Evolutionary conservation across 129 eudicot genomes (phyloP).

Genomic region (Artemisia argyi): DNA sequence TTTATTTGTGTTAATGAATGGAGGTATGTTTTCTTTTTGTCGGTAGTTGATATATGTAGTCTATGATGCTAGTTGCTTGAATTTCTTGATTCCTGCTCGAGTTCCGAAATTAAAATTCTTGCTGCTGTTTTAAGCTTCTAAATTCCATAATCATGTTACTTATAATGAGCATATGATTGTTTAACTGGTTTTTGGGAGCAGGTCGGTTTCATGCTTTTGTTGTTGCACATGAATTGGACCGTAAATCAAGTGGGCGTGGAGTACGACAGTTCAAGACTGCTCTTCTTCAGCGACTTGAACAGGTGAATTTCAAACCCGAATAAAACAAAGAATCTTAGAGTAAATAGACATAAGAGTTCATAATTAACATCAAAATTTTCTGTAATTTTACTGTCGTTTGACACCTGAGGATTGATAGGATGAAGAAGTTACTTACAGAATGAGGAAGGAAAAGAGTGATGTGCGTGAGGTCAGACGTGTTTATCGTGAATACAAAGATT

Average conservation of each 20-base stretch:
- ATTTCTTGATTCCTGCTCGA: conserved; percentile 17
- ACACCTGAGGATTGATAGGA: conserved; percentile 50
- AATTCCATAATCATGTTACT: not conserved
- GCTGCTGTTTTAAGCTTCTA: conserved; percentile 15
- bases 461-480: conserved; percentile 92
- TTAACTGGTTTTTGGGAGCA: conserved; percentile 36
- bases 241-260: conserved; percentile 89
- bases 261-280: conserved; percentile 95
- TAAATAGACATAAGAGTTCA: not conserved
- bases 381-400: conserved; percentile 4
- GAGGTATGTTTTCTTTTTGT: not conserved
- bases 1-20: not conserved
- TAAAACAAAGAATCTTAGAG: not conserved
- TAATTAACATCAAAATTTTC: not conserved
- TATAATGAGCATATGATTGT: conserved; percentile 1
- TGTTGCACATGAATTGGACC: conserved; percentile 89
- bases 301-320: conserved; percentile 41
- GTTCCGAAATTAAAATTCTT: conserved; percentile 7
- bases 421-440: conserved; percentile 65
- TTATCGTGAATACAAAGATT: conserved; percentile 70
- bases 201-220: conserved; percentile 99
- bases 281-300: conserved; percentile 91
- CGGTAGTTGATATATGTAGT: not conserved
- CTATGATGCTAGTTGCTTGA: conserved; percentile 17
- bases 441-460: conserved; percentile 86